phyloP scores from a whole-genome alignment of 2,329 filamentous ascomycete genomes.

The Fusarium keratoplasticum region DNA sequence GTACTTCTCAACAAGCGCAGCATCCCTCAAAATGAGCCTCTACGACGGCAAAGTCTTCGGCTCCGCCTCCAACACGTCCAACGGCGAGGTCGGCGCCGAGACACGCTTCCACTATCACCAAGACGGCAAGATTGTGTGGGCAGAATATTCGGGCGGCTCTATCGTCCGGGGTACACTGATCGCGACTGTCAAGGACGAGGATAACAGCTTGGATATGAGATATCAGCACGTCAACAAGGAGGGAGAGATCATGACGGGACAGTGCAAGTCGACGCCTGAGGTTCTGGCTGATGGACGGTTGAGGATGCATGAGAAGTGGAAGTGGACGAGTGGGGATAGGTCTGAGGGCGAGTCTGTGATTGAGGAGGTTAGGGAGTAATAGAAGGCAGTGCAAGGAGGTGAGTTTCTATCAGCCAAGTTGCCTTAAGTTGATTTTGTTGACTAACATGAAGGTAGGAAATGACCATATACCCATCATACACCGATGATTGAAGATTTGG shows the following conservation, averaged over 20 bases:
- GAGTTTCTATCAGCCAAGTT: not conserved
- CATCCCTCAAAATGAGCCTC: conserved; percentile 8
- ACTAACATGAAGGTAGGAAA: not conserved
- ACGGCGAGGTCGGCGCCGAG: conserved; percentile 40
- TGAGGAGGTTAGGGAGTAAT: conserved; percentile 37
- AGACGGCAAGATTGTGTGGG: conserved; percentile 42
- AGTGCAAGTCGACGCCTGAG: conserved; percentile 36
- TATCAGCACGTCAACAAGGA: conserved; percentile 43
- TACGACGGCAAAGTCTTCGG: conserved; percentile 32
- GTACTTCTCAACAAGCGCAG: not conserved
- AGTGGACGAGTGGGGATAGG: conserved; percentile 41
- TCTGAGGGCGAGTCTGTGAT: conserved; percentile 37
- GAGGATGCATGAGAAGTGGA: conserved; percentile 43
- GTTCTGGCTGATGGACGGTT: conserved; percentile 38
- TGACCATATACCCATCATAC: not conserved
- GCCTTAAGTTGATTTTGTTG: not conserved
- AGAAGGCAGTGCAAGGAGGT: not conserved
- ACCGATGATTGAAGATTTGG: not conserved
- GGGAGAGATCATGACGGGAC: conserved; percentile 43
- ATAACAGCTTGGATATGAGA: conserved; percentile 41
- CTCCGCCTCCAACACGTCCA: conserved; percentile 36
- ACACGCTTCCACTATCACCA: conserved; percentile 44
- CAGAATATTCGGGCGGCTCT: conserved; percentile 42
- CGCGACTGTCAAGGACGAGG: conserved; percentile 30
- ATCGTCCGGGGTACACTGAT: conserved; percentile 39